These are phyloP conservation scores for Colletotrichum acutatum DNA, from an alignment of 2,329 filamentous ascomycete genomes.

Conservation along the genomic window DNA sequence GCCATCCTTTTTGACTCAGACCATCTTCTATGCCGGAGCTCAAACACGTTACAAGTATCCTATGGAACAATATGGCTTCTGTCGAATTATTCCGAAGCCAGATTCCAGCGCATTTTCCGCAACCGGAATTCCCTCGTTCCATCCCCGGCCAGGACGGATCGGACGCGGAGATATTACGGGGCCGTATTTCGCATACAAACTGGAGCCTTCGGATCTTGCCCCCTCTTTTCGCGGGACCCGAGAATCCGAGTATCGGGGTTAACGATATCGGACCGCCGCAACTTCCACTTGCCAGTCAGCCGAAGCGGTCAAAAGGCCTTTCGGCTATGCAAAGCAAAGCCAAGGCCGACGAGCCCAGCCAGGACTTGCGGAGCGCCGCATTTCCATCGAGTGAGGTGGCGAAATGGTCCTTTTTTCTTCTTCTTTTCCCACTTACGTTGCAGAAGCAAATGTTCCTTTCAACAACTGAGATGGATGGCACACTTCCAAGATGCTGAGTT, in stretches of 20 bases:
- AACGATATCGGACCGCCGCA: not conserved
- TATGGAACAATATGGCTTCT: too few relatives aligned
- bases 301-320: not conserved
- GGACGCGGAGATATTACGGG: not conserved
- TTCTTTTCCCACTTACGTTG: not conserved
- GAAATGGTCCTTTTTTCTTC: not conserved
- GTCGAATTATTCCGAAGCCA: not conserved
- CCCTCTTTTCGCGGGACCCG: not conserved
- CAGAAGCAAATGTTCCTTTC: not conserved
- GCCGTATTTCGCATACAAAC: not conserved
- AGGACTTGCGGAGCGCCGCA: not conserved
- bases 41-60: not conserved
- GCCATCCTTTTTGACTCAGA: not conserved
- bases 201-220: not conserved
- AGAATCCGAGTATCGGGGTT: too few relatives aligned
- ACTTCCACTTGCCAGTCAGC: not conserved
- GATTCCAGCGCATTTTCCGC: not conserved
- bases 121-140: too few relatives aligned
- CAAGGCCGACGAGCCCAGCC: not conserved
- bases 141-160: not conserved
- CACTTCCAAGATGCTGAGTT: not conserved
- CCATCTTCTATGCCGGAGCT: not conserved
- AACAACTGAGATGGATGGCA: conserved; percentile 5
- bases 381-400: not conserved
- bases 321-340: not conserved